Percentiles rank a stretch among this genome's conserved stretches.
These are phyloP conservation scores for Quercus rubra DNA, from an alignment of 306 rosid genomes.

Conservation along the genomic window DNA sequence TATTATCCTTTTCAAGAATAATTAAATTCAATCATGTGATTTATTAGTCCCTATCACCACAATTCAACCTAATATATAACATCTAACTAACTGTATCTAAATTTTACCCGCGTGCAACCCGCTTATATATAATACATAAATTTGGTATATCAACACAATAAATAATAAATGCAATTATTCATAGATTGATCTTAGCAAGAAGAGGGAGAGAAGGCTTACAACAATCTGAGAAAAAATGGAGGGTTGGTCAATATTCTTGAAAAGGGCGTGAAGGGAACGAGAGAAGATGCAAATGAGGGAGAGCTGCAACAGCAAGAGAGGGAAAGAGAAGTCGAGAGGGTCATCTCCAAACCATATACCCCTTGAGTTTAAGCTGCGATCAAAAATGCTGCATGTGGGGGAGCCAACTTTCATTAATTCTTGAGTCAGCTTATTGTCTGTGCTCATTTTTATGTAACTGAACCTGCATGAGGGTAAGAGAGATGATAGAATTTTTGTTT, in stretches of 20 bases:
- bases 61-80: too few relatives aligned
- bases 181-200: neutral
- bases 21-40: too few relatives aligned
- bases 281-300: conserved; percentile 44
- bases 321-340: conserved; percentile 40
- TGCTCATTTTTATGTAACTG: conserved; percentile 11
- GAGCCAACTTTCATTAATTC: neutral
- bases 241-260: conserved; percentile 63
- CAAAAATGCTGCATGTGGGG: conserved; percentile 30
- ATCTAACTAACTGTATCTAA: too few relatives aligned
- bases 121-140: neutral
- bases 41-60: too few relatives aligned
- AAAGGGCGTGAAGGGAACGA: conserved; percentile 29
- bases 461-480: conserved; percentile 7
- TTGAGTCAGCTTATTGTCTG: neutral
- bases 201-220: conserved; percentile 24
- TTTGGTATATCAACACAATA: neutral
- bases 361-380: conserved; percentile 22
- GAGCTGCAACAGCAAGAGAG: conserved; percentile 51
- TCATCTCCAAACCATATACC: conserved; percentile 57
- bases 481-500: neutral
- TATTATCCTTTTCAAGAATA: too few relatives aligned
- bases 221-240: conserved; percentile 53
- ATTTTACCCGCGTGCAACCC: too few relatives aligned
- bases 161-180: neutral